Evolutionary conservation across 192 early-diverging fungal species (phyloP).

Genomic region (Podila epicladia): DNA sequence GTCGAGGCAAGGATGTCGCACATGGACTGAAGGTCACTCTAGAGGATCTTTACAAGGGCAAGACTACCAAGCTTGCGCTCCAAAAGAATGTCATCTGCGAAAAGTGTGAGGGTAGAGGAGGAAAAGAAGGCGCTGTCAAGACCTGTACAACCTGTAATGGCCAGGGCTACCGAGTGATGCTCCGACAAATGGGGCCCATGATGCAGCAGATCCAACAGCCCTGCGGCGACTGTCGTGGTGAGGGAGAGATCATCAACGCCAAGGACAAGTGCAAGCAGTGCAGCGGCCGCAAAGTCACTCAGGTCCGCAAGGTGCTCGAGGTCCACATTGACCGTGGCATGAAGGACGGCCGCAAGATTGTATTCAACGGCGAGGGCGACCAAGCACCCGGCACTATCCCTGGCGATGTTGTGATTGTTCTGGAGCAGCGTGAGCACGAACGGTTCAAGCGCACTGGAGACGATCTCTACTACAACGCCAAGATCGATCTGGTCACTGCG

Average conservation of each 20-base stretch:
- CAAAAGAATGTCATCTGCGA: constrained; percentile 90
- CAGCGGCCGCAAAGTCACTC: constrained; percentile 83
- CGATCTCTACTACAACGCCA: constrained; percentile 88
- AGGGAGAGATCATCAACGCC: constrained; percentile 87
- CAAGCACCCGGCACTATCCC: constrained; percentile 91
- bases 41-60: constrained; percentile 90
- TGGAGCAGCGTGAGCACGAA: constrained; percentile 93
- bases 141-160: constrained; percentile 86
- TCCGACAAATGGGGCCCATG: constrained; percentile 98
- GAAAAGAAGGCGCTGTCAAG: constrained; percentile 91
- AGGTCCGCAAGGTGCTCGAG: constrained; percentile 95
- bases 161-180: constrained; percentile 83
- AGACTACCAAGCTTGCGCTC: constrained; percentile 90
- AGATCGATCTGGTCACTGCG: constrained; percentile 93
- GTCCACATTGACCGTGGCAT: constrained; percentile 98
- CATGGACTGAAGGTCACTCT: constrained; percentile 86
- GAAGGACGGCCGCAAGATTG: constrained; percentile 93
- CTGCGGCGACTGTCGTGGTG: constrained; percentile 87
- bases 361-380: constrained; percentile 94
- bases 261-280: constrained; percentile 91
- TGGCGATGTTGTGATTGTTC: constrained; percentile 95
- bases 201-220: constrained; percentile 99
- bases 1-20: constrained; percentile 92
- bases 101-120: constrained; percentile 94
- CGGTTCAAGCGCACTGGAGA: constrained; percentile 90